A percentile compares a stretch with the other conserved stretches of the same genome.
Conservation (phyloP, 139 green algal species). For the Micractinium conductrix region DNA sequence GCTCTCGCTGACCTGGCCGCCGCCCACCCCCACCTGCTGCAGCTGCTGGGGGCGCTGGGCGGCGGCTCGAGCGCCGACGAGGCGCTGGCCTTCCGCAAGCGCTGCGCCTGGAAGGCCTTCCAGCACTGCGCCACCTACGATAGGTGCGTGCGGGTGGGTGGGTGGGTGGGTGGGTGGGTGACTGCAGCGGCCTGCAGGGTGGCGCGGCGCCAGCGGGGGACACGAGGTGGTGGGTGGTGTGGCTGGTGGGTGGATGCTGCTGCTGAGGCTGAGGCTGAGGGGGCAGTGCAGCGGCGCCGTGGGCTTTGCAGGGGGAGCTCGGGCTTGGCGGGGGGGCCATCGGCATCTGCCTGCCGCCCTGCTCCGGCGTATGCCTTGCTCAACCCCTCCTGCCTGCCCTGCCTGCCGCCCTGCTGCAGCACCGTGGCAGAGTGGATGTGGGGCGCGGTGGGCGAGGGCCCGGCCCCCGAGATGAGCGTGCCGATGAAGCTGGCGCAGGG, state of each 20-base stretch:
- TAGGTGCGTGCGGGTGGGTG: conserved; percentile 10
- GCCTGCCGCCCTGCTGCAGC: not conserved
- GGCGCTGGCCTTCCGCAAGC: conserved; percentile 64
- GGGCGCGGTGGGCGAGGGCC: conserved; percentile 18
- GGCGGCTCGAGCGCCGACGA: not conserved
- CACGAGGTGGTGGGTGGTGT: too few relatives aligned
- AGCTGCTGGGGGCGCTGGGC: conserved; percentile 75
- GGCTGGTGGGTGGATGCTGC: too few relatives aligned
- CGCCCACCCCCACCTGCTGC: too few relatives aligned
- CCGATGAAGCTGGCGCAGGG: conserved; percentile 78
- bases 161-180: not conserved
- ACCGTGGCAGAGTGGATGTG: conserved; percentile 31
- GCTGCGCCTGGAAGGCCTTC: conserved; percentile 99
- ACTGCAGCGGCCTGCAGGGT: too few relatives aligned
- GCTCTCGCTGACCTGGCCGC: too few relatives aligned
- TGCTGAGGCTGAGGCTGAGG: too few relatives aligned
- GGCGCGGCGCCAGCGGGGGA: too few relatives aligned
- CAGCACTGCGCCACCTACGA: conserved; percentile 97
- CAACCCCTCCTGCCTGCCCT: not conserved
- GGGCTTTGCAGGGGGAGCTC: too few relatives aligned
- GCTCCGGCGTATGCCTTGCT: not conserved
- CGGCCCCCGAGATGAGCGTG: conserved; percentile 71
- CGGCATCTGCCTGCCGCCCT: too few relatives aligned
- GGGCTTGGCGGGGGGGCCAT: too few relatives aligned
- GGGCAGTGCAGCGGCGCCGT: too few relatives aligned